Conservation (phyloP, 2,329 filamentous ascomycete genomes). For the Fusarium vanettenii region DNA sequence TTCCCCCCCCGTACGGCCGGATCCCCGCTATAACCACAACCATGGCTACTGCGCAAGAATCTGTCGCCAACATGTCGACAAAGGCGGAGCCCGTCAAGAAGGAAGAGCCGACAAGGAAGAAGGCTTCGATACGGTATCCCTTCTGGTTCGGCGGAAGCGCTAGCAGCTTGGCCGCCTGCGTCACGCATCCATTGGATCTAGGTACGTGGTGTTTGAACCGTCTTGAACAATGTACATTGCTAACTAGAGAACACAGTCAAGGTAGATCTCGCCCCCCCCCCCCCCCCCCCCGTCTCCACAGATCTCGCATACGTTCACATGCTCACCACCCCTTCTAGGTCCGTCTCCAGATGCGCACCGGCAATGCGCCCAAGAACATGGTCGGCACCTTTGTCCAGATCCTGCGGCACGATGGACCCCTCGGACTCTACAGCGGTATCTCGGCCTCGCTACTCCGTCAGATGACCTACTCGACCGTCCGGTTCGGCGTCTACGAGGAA, state of each 20-base stretch:
- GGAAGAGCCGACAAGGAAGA: conserved; percentile 52
- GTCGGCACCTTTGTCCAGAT: conserved; percentile 87
- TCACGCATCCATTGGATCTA: conserved; percentile 94
- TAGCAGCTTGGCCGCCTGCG: conserved; percentile 88
- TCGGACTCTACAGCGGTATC: conserved; percentile 89
- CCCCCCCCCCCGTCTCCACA: neutral
- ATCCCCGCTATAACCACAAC: neutral
- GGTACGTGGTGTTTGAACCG: conserved; percentile 64
- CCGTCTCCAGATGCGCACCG: conserved; percentile 84
- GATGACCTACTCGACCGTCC: conserved; percentile 94
- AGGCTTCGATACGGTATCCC: conserved; percentile 69
- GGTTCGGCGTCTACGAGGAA: conserved; percentile 96
- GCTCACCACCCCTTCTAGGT: conserved; percentile 65
- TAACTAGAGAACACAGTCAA: conserved; percentile 59
- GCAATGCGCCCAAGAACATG: conserved; percentile 84
- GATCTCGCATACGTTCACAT: conserved; percentile 4
- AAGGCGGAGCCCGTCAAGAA: conserved; percentile 18
- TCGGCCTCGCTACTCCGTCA: conserved; percentile 94
- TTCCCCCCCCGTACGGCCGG: neutral
- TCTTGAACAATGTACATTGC: neutral
- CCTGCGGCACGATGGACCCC: conserved; percentile 77
- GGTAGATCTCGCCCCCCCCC: conserved; percentile 39
- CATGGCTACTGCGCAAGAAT: conserved; percentile 36
- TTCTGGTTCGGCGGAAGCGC: conserved; percentile 98
- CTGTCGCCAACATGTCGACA: conserved; percentile 27